Evolutionary conservation across 2,329 filamentous ascomycete genomes (phyloP), one percentile per base, ranked within the genome.

Genomic region (Cladophialophora yegresii): DNA sequence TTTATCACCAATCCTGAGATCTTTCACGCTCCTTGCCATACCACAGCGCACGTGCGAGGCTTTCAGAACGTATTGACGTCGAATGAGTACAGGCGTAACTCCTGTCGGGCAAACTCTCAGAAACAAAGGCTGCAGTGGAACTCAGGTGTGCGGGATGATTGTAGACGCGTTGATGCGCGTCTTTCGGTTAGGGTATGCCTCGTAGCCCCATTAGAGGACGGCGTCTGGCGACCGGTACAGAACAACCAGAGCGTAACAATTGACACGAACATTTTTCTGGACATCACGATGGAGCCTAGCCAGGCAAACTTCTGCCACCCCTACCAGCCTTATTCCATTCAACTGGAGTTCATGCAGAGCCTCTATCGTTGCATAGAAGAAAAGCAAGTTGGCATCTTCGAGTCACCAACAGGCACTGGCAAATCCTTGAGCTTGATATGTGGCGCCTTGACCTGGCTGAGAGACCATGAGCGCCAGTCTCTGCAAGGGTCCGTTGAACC

Each of bases 351-450:
- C 73, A 97, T 97, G 93, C 87, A 83, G 70, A 85, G 89, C 0
- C 83, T 95, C 4, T 96, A 96, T 74, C 79, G 86, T 56, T 91
- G 92, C 65, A 84, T 96, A 28, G 87, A 96, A 70, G 76, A 89
- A 49, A 89, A 90, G 8, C 91, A 93, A 73, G 83, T 96, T 54
- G 93, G 91, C 32, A 92, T 97, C 50, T 88, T 97, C 53, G 93
- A 97, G 74, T 96, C 91, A 53, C 93, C 93, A n/a, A 97, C 93
- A 49, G 93, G 93, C 76, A 89, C 86, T 82, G 93, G 93, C 51
- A 97, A 97, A 83, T 96, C 93, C 1, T 78, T 97, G 51, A 96
- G 93, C 69, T 82, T 97, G 30, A 95, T 97, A 67, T 97, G 93
- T 74, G 90, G 89, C 47, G 88, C 92, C 5, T 77, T 97, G 72